These are phyloP conservation scores for Saccharomyces paradoxus DNA, from an alignment of 805 yeast genomes.

Conservation along the genomic window DNA sequence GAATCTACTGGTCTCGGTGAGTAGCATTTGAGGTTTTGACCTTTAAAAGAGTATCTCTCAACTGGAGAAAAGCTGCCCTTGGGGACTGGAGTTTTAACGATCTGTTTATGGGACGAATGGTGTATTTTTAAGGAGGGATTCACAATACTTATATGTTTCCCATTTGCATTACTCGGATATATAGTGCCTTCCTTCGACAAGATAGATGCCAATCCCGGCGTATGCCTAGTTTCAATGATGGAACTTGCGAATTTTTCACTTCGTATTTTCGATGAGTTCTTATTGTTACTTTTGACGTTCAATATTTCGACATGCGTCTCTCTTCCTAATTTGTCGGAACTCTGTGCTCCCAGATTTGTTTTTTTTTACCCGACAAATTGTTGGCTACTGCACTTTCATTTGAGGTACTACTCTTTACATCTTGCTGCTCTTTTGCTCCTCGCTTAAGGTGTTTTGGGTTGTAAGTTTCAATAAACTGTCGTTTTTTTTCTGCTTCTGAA, in stretches of 20 bases:
- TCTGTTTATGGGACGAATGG: background rate
- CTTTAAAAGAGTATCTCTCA: background rate
- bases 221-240: background rate
- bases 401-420: background rate
- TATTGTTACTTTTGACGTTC: background rate
- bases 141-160: background rate
- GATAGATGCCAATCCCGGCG: background rate
- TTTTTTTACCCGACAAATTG: background rate
- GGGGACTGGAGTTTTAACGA: conserved; percentile 4
- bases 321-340: background rate
- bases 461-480: background rate
- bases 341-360: conserved; percentile 1
- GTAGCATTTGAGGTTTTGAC: background rate
- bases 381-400: background rate
- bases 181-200: background rate
- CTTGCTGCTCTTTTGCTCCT: background rate
- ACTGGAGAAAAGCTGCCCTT: background rate
- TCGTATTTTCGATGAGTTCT: background rate
- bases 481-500: background rate
- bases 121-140: background rate
- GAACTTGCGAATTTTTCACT: background rate
- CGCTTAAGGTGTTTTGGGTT: background rate
- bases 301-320: background rate
- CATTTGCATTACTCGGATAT: background rate
- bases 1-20: background rate